Conservation (phyloP, 306 rosid genomes). For the Acacia acuminata region DNA sequence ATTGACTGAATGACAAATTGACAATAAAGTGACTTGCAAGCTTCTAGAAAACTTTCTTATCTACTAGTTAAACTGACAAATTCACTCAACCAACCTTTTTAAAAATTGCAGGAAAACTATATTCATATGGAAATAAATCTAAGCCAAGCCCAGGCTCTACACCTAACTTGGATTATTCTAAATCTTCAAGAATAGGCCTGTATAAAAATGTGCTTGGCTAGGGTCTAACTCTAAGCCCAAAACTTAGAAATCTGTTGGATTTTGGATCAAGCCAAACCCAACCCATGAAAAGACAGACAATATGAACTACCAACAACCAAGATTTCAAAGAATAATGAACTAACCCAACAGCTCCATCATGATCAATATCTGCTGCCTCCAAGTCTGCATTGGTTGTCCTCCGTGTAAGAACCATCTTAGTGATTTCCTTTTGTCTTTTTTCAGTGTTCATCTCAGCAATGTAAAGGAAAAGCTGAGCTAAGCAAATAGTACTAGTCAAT, state of each 20-base stretch:
- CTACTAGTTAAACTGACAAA: not conserved
- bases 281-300: not conserved
- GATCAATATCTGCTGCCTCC: slow-evolving; percentile 87
- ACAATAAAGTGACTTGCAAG: not conserved
- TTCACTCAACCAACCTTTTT: not conserved
- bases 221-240: not conserved
- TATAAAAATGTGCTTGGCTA: not conserved
- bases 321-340: slow-evolving; percentile 38
- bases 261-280: not conserved
- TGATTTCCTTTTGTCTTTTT: slow-evolving; percentile 58
- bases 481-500: slow-evolving; percentile 59
- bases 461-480: slow-evolving; percentile 83
- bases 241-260: not conserved
- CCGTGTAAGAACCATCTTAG: slow-evolving; percentile 62
- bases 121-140: not conserved
- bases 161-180: not conserved
- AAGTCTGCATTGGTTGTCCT: slow-evolving; percentile 58
- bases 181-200: not conserved
- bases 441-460: slow-evolving; percentile 73
- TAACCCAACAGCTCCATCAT: slow-evolving; percentile 70
- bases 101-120: not conserved
- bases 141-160: not conserved
- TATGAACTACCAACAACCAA: not conserved
- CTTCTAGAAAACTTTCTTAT: not conserved
- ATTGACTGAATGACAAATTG: not conserved